phyloP scores from a whole-genome alignment of 73 alveolate species.

The Paramecium octaurelia region DNA sequence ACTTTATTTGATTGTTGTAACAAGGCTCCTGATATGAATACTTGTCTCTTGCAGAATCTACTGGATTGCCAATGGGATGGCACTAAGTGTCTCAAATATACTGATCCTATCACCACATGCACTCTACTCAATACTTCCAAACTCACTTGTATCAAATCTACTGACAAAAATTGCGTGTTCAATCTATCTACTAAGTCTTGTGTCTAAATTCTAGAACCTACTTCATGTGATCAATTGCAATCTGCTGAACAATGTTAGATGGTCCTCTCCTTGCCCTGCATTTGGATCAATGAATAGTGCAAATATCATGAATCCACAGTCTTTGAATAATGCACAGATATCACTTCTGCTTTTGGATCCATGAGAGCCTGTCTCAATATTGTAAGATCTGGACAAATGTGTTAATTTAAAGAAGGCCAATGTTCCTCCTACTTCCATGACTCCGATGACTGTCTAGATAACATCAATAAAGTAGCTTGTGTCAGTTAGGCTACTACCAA shows the following conservation, averaged over 20 bases:
- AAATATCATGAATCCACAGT: not conserved
- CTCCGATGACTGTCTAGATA: not conserved
- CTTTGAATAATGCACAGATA: not conserved
- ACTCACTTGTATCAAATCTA: not conserved
- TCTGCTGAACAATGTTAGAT: not conserved
- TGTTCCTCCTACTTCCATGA: not conserved
- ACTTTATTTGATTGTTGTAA: constrained; percentile 5
- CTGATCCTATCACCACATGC: not conserved
- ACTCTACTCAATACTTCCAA: not conserved
- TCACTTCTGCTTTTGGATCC: not conserved
- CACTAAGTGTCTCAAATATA: not conserved
- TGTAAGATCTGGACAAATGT: not conserved
- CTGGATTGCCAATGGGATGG: not conserved
- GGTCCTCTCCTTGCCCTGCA: not conserved
- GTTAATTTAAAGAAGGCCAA: not conserved
- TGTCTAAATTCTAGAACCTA: not conserved
- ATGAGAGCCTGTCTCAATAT: not conserved
- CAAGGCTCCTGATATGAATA: not conserved
- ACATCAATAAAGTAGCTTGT: not conserved
- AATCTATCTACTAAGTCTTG: not conserved
- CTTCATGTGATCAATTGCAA: not conserved
- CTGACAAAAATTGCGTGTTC: not conserved
- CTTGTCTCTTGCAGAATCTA: not conserved
- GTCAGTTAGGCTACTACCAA: not conserved
- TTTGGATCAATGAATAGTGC: not conserved